Evolutionary conservation across 2,329 filamentous ascomycete species (phyloP), one percentile per base, ranked within the genome.

Genomic region (Emergomyces africanus): DNA sequence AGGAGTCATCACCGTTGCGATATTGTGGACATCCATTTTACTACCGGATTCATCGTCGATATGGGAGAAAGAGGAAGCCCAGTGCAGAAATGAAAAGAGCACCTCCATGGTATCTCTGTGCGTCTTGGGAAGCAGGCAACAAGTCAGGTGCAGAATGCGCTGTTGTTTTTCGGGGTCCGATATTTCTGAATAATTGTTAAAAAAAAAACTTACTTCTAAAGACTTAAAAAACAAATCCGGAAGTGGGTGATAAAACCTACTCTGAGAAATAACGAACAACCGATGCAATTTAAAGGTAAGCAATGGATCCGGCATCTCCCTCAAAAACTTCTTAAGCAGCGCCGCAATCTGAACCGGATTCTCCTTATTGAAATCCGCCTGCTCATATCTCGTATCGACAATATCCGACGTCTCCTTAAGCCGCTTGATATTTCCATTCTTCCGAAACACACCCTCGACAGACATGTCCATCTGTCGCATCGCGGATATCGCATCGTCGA

Each of bases 391-490:
- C 50, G 83, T 83, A 71, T 99, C 94, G 64, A 99, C 90, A 66
- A 86, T 80, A 59, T 95, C 89, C 44, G 90, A 86, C 6, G 95
- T 79, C 62, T 96, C 91, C 66, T 88, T 89, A 50, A 96, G 80
- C 65, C 91, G 89, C 72, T 94, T 92, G 76, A 99, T 96, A 73
- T 97, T 99, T 66, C 94, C 94, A 68, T 97, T 99, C 81, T 99
- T 99, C 66, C 94, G 86, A 83, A 99, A 99, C 25, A 99, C 91
- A 67, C 94, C 94, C 73, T 99, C 94, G 1, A 99, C 90, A 1
- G 92, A 97, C 77, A 99, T 90, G 72, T 99, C 94, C 90, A 99
- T 97, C 74, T 92, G 94, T 66, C 91, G 86, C 89, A 99, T 96
- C 14, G 91, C 90, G 3, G 89, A 88, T 42, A 99, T 87, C 54